Conservation (phyloP, 1,139 yeast genomes). For the Suhomyces maxii region DNA sequence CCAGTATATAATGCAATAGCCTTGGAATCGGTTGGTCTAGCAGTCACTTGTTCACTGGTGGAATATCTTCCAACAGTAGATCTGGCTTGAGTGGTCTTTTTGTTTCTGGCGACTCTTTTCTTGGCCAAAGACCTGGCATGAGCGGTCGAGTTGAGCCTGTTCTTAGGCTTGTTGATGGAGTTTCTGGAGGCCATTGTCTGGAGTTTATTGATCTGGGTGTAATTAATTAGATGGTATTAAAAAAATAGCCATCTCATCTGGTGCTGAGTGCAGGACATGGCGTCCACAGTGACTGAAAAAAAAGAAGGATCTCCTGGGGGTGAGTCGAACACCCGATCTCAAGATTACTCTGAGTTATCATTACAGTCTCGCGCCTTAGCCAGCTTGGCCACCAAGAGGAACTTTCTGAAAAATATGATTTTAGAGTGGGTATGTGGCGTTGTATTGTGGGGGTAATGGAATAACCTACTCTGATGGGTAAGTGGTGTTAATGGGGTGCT, state of each 20-base stretch:
- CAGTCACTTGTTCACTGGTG: conserved; percentile 30
- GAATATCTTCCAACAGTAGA: conserved; percentile 46
- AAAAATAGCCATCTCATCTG: conserved; percentile 12
- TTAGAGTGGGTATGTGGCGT: not conserved
- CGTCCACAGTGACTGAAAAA: not conserved
- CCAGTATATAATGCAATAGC: conserved; percentile 67
- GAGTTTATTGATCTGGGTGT: not conserved
- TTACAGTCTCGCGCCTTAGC: conserved; percentile 84
- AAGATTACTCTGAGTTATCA: conserved; percentile 50
- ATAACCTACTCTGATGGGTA: no score
- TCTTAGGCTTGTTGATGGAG: conserved; percentile 78
- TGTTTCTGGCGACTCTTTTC: conserved; percentile 57
- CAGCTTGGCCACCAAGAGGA: conserved; percentile 77
- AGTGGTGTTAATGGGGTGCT: no score
- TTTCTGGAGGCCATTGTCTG: conserved; percentile 71
- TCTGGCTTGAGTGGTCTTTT: conserved; percentile 40
- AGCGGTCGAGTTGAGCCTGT: conserved; percentile 53
- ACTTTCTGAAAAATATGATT: not conserved
- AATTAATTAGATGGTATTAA: not conserved
- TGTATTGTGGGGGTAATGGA: not conserved
- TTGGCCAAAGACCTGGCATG: conserved; percentile 56
- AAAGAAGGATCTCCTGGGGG: conserved; percentile 69
- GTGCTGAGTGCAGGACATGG: conserved; percentile 3
- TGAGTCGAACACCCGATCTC: conserved; percentile 86
- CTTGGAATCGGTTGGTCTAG: conserved; percentile 53